These are phyloP conservation scores for Aspergillus sclerotialis DNA, from an alignment of 2,329 filamentous ascomycete species.

Conservation along the genomic window DNA sequence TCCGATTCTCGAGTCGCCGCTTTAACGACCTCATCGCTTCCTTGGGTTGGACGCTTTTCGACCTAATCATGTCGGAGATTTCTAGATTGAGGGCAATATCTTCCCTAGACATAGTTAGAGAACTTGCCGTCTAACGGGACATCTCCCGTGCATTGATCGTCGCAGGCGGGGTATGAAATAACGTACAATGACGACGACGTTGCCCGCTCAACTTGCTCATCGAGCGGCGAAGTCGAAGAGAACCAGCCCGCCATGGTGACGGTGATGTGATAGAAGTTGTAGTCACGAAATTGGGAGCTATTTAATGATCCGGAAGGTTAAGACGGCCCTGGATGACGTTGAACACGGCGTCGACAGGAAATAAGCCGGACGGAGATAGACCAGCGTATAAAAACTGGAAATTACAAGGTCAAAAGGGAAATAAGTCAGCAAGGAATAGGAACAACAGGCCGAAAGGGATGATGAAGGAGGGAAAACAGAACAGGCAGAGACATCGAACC, in stretches of 20 bases:
- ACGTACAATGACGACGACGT: conserved; percentile 87
- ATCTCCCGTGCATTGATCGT: neutral
- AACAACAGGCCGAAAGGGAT: neutral
- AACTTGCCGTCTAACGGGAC: neutral
- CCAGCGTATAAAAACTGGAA: neutral
- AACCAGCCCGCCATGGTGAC: conserved; percentile 94
- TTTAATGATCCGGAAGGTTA: conserved; percentile 5
- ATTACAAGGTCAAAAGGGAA: no score
- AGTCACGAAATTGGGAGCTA: conserved; percentile 4
- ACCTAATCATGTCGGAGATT: conserved; percentile 94
- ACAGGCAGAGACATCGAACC: neutral
- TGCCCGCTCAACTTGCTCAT: conserved; percentile 94
- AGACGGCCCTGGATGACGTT: conserved; percentile 13
- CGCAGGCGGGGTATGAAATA: conserved; percentile 1
- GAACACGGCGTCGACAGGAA: conserved; percentile 5
- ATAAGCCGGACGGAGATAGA: conserved; percentile 1
- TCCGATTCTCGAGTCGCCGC: conserved; percentile 90
- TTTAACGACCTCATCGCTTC: conserved; percentile 98
- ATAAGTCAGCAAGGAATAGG: neutral
- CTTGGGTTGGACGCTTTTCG: conserved; percentile 93
- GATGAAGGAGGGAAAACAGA: neutral
- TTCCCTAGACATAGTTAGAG: conserved; percentile 52
- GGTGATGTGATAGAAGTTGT: conserved; percentile 6
- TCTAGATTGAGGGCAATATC: conserved; percentile 97
- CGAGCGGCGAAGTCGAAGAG: conserved; percentile 81